Conservation (phyloP, 179 eudicot species). For the Sideroxylon spinosum region DNA sequence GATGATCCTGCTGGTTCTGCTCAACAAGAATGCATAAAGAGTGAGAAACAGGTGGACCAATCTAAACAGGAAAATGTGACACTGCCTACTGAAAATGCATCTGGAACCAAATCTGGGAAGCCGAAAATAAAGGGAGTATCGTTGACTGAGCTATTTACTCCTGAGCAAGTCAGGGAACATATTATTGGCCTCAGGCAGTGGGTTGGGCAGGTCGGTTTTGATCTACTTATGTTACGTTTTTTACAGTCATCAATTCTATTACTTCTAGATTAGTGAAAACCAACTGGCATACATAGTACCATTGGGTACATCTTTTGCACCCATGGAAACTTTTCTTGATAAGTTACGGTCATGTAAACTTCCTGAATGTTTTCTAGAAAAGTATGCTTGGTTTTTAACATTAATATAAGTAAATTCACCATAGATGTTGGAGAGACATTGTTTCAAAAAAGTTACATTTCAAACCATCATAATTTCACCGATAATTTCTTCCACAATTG, state of each 20-base stretch:
- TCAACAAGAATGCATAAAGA: constrained; percentile 34
- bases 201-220: constrained; percentile 56
- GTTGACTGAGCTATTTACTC: constrained; percentile 66
- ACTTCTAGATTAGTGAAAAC: neutral
- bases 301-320: neutral
- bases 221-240: neutral
- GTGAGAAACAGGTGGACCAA: constrained; percentile 36
- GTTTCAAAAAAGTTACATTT: neutral
- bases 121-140: constrained; percentile 70
- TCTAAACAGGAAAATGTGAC: constrained; percentile 34
- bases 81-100: constrained; percentile 34
- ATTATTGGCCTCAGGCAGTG: constrained; percentile 66
- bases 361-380: neutral
- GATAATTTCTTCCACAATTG: neutral
- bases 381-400: neutral
- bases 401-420: neutral
- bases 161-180: constrained; percentile 73
- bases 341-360: neutral
- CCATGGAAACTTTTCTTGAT: neutral
- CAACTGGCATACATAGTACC: neutral
- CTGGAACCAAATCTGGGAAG: constrained; percentile 66
- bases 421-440: neutral
- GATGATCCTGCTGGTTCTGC: constrained; percentile 23
- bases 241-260: neutral
- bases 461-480: neutral